Percentiles rank a stretch among this genome's conserved stretches.
Conservation (phyloP, 2,329 filamentous ascomycete genomes). For the Xylariales sp. region DNA sequence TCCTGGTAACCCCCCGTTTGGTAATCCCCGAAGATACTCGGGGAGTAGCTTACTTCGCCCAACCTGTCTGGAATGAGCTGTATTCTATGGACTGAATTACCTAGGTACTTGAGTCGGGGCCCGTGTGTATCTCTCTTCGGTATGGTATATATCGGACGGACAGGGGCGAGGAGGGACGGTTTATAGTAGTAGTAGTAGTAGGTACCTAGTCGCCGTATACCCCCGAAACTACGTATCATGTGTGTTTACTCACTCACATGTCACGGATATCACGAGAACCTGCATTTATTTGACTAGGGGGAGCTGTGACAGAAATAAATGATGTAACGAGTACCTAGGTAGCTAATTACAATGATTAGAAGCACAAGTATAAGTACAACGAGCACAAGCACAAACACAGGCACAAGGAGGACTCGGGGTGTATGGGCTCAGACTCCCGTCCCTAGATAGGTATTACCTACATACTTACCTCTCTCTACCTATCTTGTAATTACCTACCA, state of each 20-base stretch:
- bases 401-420: not conserved
- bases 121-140: not conserved
- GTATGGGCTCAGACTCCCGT: not conserved
- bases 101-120: not conserved
- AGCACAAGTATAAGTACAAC: not conserved
- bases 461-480: not conserved
- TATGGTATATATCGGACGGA: not conserved
- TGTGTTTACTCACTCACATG: not conserved
- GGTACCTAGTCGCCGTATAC: too few species aligned
- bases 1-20: constrained; percentile 26
- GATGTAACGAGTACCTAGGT: too few species aligned
- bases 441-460: not conserved
- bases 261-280: not conserved
- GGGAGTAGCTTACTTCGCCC: not conserved
- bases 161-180: not conserved
- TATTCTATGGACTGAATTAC: not conserved
- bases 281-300: too few species aligned
- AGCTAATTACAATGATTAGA: too few species aligned
- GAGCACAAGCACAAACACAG: not conserved
- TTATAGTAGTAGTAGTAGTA: not conserved
- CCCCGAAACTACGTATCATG: too few species aligned
- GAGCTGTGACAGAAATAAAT: too few species aligned
- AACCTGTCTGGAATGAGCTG: constrained; percentile 3
- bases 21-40: constrained; percentile 31
- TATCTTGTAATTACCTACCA: not conserved